Evolutionary conservation across 305 asterid genomes (phyloP), one percentile per base, ranked within the genome.

Genomic region (Plantago rigida): DNA sequence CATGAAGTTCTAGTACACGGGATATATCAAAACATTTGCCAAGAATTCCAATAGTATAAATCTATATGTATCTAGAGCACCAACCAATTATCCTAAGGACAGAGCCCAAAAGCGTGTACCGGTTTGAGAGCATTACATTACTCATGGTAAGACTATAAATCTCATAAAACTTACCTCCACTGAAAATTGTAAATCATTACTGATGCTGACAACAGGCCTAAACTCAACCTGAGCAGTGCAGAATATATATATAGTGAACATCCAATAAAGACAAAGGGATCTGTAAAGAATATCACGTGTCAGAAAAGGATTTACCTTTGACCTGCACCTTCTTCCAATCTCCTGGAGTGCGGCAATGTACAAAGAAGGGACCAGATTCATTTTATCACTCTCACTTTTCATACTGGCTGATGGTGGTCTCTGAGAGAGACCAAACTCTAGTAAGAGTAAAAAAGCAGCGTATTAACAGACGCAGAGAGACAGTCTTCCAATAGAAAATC

Each of bases 261-360:
- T 8, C 4, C 22, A 13, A 13, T 12, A 13, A 51, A 44, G 44
- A 42, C 19, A 13, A 41, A 28, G 10, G 6, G 63, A 7, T 9
- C 13, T 4, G 13, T 50, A 29, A 39, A 47, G 28, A 53, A 59
- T 19, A 15, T 13, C 13, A 45, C 26, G 49, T 50, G 59, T 49
- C 31, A 68, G 56, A 59, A 26, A 12, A 51, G 48, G 48, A 41
- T 53, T 61, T 71, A 93, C 99, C 95, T 82, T 93, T 39, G 95
- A 87, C 71, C 82, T 77, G 79, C 96, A 89, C 79, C 83, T 84
- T 64, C 81, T 79, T 54, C 92, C 99, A 73, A 93, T 93, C 72
- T 93, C 99, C 55, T 83, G 97, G 73, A 93, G 94, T 66, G 79
- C 99, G 2, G 79, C 68, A 63, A 84, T 77, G 28, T 85, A 73